phyloP scores from a whole-genome alignment of 2,329 filamentous ascomycete species.

The Fusarium nygamai region DNA sequence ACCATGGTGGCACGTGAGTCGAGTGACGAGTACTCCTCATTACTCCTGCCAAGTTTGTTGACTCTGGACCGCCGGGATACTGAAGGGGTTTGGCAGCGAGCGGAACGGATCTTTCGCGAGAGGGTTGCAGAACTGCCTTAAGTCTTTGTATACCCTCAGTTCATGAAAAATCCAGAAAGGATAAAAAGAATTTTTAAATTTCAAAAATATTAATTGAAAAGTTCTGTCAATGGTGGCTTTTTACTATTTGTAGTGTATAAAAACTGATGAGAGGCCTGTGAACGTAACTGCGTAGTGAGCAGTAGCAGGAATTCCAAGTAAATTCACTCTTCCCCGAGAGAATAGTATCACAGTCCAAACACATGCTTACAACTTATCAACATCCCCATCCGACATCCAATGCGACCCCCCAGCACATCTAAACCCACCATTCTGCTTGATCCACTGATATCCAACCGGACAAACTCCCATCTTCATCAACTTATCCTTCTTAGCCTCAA shows the following conservation, averaged over 20 bases:
- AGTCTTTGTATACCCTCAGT: background rate
- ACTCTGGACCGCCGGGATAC: background rate
- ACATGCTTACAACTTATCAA: conserved; percentile 11
- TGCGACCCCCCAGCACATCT: conserved; percentile 71
- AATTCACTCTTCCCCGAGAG: too few species aligned
- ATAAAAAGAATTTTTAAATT: too few species aligned
- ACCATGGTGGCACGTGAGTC: background rate
- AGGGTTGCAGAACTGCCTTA: background rate
- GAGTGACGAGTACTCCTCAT: background rate
- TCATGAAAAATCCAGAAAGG: too few species aligned
- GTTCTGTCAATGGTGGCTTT: too few species aligned
- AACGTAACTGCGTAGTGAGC: too few species aligned
- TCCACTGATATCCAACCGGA: conserved; percentile 67
- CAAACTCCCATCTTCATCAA: conserved; percentile 66
- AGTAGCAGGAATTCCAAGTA: too few species aligned
- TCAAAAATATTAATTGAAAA: too few species aligned
- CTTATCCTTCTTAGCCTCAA: conserved; percentile 56
- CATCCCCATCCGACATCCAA: conserved; percentile 46
- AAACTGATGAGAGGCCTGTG: too few species aligned
- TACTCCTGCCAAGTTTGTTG: background rate
- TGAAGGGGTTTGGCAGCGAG: background rate
- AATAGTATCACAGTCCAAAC: too few species aligned
- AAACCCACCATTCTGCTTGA: conserved; percentile 67
- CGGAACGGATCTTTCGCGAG: background rate
- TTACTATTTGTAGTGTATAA: too few species aligned